phyloP scores from a whole-genome alignment of 176 grass and related monocot species.

The Aegilops umbellulata region DNA sequence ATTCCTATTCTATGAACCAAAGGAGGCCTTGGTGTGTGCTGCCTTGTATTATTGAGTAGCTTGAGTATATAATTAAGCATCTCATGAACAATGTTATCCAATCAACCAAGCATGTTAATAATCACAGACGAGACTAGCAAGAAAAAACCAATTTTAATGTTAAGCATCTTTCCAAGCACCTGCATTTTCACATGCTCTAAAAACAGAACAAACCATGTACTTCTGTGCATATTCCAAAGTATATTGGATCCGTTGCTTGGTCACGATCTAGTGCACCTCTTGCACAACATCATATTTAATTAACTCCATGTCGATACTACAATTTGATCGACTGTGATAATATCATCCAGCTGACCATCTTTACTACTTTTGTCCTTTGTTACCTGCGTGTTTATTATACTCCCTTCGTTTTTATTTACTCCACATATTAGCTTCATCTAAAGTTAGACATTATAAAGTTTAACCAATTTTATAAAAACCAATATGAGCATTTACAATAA shows the following conservation, averaged over 20 bases:
- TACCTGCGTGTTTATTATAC: not conserved
- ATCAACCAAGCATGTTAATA: not conserved
- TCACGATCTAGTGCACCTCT: not conserved
- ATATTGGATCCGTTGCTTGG: not conserved
- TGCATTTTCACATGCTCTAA: not conserved
- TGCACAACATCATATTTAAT: not conserved
- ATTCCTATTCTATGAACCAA: no score
- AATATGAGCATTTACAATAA: no score
- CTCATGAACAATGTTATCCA: not conserved
- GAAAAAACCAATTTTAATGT: not conserved
- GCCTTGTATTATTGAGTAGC: no score
- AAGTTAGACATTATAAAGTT: no score
- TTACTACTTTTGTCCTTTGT: not conserved
- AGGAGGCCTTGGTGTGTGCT: no score
- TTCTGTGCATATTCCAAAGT: not conserved
- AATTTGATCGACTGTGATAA: not conserved
- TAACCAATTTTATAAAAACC: no score
- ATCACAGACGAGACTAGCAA: not conserved
- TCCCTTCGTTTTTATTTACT: no score
- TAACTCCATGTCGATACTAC: not conserved
- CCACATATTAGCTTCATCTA: no score
- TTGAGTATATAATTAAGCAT: not conserved
- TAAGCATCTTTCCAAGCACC: not conserved
- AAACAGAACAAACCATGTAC: not conserved
- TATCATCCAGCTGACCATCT: not conserved